Conservation (phyloP, 2,329 filamentous ascomycete genomes). For the Talaromyces piceae region DNA sequence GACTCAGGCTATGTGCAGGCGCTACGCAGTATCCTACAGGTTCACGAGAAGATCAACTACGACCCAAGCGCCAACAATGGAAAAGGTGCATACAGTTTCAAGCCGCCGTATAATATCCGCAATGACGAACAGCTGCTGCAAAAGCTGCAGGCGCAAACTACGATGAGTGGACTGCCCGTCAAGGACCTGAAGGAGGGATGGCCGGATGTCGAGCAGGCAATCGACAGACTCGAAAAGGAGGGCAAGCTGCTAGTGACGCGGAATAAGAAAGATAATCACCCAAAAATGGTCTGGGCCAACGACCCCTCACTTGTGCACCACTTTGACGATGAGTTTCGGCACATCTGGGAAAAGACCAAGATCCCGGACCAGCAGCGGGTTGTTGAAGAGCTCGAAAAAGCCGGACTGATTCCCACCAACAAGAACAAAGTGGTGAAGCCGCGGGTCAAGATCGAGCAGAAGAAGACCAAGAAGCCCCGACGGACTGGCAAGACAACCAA, state of each 20-base stretch:
- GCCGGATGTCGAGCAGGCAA: conserved; percentile 72
- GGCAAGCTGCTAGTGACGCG: conserved; percentile 78
- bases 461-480: conserved; percentile 68
- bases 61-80: conserved; percentile 55
- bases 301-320: conserved; percentile 67
- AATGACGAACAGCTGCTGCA: conserved; percentile 68
- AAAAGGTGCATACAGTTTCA: conserved; percentile 72
- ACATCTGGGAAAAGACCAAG: conserved; percentile 73
- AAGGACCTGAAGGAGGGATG: conserved; percentile 95
- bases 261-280: conserved; percentile 85
- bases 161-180: conserved; percentile 72
- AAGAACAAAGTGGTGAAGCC: conserved; percentile 63
- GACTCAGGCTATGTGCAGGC: conserved; percentile 51
- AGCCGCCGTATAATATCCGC: conserved; percentile 75
- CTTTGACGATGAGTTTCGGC: conserved; percentile 75
- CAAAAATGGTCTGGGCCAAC: conserved; percentile 82
- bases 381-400: conserved; percentile 66
- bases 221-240: conserved; percentile 68
- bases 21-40: conserved; percentile 61
- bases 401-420: conserved; percentile 76
- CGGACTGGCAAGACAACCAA: conserved; percentile 77
- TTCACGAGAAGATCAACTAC: conserved; percentile 56
- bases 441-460: conserved; percentile 50
- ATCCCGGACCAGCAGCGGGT: conserved; percentile 70
- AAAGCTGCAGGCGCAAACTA: conserved; percentile 73